These are phyloP conservation scores for Penicillium sp. DNA, from an alignment of 2,329 filamentous ascomycete genomes.

Conservation along the genomic window DNA sequence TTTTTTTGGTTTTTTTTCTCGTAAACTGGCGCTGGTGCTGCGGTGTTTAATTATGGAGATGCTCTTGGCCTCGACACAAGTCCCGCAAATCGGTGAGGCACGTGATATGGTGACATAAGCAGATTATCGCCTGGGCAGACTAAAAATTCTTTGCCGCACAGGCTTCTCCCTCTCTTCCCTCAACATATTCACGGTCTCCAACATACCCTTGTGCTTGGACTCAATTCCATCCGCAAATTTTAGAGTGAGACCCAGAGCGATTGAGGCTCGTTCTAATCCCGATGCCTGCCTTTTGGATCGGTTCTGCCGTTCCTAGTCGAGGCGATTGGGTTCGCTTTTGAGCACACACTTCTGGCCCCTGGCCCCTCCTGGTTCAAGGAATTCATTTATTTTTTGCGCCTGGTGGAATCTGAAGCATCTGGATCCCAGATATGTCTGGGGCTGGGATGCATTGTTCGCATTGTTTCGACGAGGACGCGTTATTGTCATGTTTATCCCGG, in stretches of 20 bases:
- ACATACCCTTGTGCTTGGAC: constrained; percentile 49
- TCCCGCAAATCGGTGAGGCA: not conserved
- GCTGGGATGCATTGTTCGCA: not conserved
- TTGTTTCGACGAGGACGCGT: not conserved
- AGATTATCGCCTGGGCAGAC: not conserved
- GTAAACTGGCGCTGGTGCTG: not conserved
- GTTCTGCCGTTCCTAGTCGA: constrained; percentile 23
- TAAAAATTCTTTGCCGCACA: constrained; percentile 22
- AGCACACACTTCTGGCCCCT: constrained; percentile 29
- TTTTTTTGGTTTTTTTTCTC: not conserved
- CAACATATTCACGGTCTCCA: constrained; percentile 43
- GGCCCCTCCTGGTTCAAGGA: not conserved
- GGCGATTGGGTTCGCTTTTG: constrained; percentile 49
- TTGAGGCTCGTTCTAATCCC: constrained; percentile 48
- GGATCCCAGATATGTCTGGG: not conserved
- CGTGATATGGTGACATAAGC: constrained; percentile 12
- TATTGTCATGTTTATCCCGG: not conserved
- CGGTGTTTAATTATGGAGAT: not conserved
- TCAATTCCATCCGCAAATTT: constrained; percentile 46
- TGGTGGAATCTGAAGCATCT: not conserved
- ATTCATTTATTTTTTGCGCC: not conserved
- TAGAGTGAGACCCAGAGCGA: constrained; percentile 46
- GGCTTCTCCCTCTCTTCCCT: constrained; percentile 26
- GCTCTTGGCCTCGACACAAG: not conserved
- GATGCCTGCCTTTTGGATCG: constrained; percentile 30